Base-by-base conservation (phyloP, 108 stramenopile species). In the Nannochloropsis oceanica region DNA sequence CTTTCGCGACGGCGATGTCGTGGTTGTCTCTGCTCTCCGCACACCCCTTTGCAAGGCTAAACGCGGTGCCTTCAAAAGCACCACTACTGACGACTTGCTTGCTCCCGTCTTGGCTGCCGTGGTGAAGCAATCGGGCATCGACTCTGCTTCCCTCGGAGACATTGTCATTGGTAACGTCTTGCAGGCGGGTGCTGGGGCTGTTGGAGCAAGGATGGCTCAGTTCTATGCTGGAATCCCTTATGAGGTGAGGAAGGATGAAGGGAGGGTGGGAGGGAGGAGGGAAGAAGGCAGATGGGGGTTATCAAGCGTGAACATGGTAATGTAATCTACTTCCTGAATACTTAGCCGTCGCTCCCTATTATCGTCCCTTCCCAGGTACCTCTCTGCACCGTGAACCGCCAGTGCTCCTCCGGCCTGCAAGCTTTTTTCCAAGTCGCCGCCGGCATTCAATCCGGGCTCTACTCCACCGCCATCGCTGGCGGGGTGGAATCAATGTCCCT, bases 331-430 rank as follows among this genome's bases (percentile, higher is more conserved):
- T 73, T 1, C 59, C 59, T 9, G 22, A 7, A 18, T 73, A 18
- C 59, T n/a, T 73, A 1, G 22, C 59, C 59, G 22, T 73, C n/a
- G 22, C 2, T 73, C 46, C 46, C 46, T n/a, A n/a, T n/a, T 50
- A 13, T n/a, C 59, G 7, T 10, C 59, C 59, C 59, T 73, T n/a
- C 22, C 22, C n/a, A 93, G 0, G 92, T 94, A 79, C 92, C 94
- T 5, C 84, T 95, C 25, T 90, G 93, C 34, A 92, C 95, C 7
- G 89, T 92, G 79, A 99, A 99, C 90, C 94, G 98, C 20, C 97
- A 97, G 89, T 99, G 98, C 89, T 92, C 94, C 85, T 94, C 93
- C 18, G 97, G 98, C 25, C 89, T 99, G 22, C 96, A 99, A 88
- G 96, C 98, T 7, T 91, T 96, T 8, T 93, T 95, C 25, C 86